phyloP scores from a whole-genome alignment of 495 filamentous ascomycete species.

The Aspergillus mulundensis region DNA sequence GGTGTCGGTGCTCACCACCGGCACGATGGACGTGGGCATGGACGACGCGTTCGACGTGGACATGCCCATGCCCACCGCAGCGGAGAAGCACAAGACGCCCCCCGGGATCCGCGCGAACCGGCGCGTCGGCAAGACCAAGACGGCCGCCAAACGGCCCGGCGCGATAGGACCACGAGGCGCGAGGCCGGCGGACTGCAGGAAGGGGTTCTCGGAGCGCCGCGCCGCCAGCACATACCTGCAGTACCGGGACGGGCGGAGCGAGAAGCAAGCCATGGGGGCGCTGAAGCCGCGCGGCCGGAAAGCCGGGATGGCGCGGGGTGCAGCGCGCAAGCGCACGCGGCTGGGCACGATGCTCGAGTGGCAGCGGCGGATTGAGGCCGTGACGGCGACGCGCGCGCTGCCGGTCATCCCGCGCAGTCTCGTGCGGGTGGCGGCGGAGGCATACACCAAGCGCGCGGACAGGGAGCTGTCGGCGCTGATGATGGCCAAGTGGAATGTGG shows the following conservation, averaged over 20 bases:
- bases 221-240: neutral
- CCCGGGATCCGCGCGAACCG: neutral
- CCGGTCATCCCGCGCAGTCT: neutral
- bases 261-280: neutral
- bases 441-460: neutral
- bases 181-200: neutral
- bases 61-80: neutral
- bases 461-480: neutral
- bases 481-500: neutral
- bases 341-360: neutral
- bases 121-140: neutral
- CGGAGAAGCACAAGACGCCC: neutral
- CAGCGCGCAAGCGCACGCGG: constrained; percentile 1
- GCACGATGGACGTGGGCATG: neutral
- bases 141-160: neutral
- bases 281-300: too few relatives aligned
- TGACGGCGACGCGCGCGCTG: neutral
- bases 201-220: neutral
- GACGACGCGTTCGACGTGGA: neutral
- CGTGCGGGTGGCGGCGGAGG: neutral
- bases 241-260: neutral
- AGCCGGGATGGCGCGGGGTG: too few relatives aligned
- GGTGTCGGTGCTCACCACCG: neutral
- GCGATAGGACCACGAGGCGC: neutral
- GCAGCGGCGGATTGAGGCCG: neutral